Evolutionary conservation across 805 yeast species (phyloP), one percentile per base, ranked within the genome.

Genomic region (Saturnispora silvae): DNA sequence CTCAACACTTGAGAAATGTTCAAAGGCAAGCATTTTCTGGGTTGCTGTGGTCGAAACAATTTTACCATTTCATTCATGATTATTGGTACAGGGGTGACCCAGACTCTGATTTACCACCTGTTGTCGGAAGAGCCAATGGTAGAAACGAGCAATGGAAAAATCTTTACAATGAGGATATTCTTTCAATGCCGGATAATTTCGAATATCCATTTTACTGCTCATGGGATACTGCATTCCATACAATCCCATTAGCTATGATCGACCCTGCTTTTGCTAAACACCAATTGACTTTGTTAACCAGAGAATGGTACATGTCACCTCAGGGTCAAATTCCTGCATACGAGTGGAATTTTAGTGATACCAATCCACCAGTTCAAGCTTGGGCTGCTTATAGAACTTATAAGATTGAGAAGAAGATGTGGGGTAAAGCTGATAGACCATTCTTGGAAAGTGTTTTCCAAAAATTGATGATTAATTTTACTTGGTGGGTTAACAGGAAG

Each of bases 251-350:
- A 44, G 89, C 95, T 4, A 82, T 86, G 86, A 75, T 86, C 52
- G 96, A 86, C 57, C 95, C 95, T 2, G 84, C 73, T 38, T 86
- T 83, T 62, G 94, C 96, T 25, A 86, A 86, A 57, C 78, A 74
- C 49, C 96, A 86, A 61, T 68, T 86, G 48, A 94, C 81, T 54
- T 63, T 86, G 40, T 64, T 86, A 55, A 80, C 94, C 22, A 70
- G 95, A 53, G 96, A 86, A 60, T 86, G 96, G 96, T 86, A 86
- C 55, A 84, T 85, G 94, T 95, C 89, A 55, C 96, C 96, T 32
- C 86, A 86, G 56, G 96, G 96, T n/a, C 96, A 87, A 59, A 75
- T 85, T 45, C 96, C 96, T 0, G 95, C 96, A 11, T 86, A 86
- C 57, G 96, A 86, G 60, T 86, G 96, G 96, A 86, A 87, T 56